Percentiles rank a stretch among this genome's conserved stretches.
Evolutionary conservation across 345 rosid genomes (phyloP).

Genomic region (Mallotus nudiflorus): DNA sequence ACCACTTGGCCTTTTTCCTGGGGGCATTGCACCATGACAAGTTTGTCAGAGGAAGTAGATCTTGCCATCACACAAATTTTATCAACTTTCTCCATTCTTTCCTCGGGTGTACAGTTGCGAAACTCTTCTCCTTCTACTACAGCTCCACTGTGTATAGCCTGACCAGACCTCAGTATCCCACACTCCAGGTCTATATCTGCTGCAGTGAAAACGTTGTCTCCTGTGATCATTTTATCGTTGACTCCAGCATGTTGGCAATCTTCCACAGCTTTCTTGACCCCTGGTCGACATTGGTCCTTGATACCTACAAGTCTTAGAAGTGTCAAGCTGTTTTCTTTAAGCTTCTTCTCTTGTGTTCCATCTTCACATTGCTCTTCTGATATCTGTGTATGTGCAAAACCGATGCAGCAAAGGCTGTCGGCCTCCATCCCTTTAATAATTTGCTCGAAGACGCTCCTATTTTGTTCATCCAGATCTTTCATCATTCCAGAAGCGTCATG

Average conservation of each 20-base stretch:
- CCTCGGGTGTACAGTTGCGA: conserved; percentile 40
- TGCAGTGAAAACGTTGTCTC: conserved; percentile 73
- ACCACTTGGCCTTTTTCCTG: conserved; percentile 68
- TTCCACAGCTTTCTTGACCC: conserved; percentile 60
- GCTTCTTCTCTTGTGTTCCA: conserved; percentile 19
- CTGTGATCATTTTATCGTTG: conserved; percentile 71
- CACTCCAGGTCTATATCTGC: conserved; percentile 77
- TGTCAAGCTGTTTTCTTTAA: conserved; percentile 46
- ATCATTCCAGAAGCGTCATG: conserved; percentile 47
- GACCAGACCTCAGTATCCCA: conserved; percentile 50
- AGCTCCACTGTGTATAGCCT: conserved; percentile 35
- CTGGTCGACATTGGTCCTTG: conserved; percentile 69
- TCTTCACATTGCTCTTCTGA: conserved; percentile 28
- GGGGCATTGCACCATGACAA: conserved; percentile 74
- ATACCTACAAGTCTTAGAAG: conserved; percentile 70
- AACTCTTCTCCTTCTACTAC: conserved; percentile 68
- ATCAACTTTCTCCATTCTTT: conserved; percentile 50
- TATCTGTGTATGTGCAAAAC: conserved; percentile 53
- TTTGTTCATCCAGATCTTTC: conserved; percentile 31
- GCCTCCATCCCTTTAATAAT: conserved; percentile 68
- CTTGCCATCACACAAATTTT: conserved; percentile 76
- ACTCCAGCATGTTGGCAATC: conserved; percentile 73
- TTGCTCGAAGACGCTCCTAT: conserved; percentile 37
- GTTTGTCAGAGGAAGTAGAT: conserved; percentile 71
- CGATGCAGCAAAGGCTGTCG: conserved; percentile 67